These are phyloP conservation scores for Fusarium lyarnte DNA, from an alignment of 2,329 filamentous ascomycete species.

Conservation along the genomic window DNA sequence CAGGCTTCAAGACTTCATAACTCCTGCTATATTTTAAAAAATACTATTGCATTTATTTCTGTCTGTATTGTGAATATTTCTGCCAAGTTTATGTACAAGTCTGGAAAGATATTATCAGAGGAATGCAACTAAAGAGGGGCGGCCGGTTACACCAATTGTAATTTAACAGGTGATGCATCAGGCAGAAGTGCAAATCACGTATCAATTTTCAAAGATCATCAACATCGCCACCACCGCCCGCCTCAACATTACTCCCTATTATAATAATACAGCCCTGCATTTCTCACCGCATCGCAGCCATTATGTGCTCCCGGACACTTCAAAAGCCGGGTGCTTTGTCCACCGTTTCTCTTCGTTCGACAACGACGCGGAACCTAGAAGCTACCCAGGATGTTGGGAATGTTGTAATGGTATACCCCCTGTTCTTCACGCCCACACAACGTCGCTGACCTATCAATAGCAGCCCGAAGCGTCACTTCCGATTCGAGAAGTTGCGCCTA, in stretches of 20 bases:
- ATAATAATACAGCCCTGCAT: background rate
- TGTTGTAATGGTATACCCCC: background rate
- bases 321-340: background rate
- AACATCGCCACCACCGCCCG: background rate
- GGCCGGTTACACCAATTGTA: background rate
- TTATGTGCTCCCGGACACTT: background rate
- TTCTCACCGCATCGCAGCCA: background rate
- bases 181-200: slow-evolving; percentile 1
- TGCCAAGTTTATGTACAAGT: background rate
- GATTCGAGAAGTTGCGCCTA: background rate
- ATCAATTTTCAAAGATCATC: background rate
- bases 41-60: too few species aligned
- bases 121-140: background rate
- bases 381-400: fast-evolving
- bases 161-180: background rate
- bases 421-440: fast-evolving
- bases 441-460: background rate
- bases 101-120: fast-evolving
- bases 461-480: background rate
- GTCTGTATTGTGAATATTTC: too few species aligned
- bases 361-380: background rate
- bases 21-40: too few species aligned
- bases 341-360: fast-evolving
- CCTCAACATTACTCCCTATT: background rate
- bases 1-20: too few species aligned